These are phyloP conservation scores for Inosperma sp. DNA, from an alignment of 768 basidiomycete genomes.

Conservation along the genomic window DNA sequence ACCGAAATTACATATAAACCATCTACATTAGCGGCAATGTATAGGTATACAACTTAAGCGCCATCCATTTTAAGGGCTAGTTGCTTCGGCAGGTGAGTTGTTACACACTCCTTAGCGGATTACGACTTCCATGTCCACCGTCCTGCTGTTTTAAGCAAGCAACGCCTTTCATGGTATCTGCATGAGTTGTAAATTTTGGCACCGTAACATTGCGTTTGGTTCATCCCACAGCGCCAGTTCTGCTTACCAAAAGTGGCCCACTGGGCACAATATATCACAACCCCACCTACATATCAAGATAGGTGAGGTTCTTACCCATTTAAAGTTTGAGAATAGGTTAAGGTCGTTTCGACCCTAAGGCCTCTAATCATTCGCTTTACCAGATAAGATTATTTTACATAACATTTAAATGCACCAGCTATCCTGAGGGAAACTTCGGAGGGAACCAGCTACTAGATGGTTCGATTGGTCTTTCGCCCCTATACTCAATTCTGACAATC, in stretches of 20 bases:
- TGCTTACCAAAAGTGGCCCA: conserved; percentile 78
- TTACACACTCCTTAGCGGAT: conserved; percentile 85
- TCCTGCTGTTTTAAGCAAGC: conserved; percentile 87
- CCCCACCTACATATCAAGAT: conserved; percentile 77
- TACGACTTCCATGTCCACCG: conserved; percentile 84
- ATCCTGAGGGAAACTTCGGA: conserved; percentile 79
- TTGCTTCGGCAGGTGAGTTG: conserved; percentile 89
- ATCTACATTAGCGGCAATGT: conserved; percentile 70
- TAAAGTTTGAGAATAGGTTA: conserved; percentile 80
- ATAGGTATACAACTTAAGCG: conserved; percentile 84
- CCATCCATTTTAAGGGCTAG: conserved; percentile 91
- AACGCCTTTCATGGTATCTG: conserved; percentile 56
- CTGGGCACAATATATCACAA: conserved; percentile 62
- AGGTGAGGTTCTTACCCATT: conserved; percentile 83
- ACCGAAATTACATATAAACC: too few relatives aligned
- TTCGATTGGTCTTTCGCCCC: conserved; percentile 96
- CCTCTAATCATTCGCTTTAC: conserved; percentile 90
- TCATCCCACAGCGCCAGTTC: conserved; percentile 66
- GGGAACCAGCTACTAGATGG: conserved; percentile 92
- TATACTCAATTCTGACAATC: conserved; percentile 94
- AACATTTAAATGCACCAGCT: too few relatives aligned
- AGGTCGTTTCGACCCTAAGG: conserved; percentile 86
- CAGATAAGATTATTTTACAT: too few relatives aligned
- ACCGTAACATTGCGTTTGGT: conserved; percentile 71
- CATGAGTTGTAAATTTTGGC: conserved; percentile 74